Base-by-base conservation (phyloP, 805 yeast species). In the Ogataea paradorogensis region DNA sequence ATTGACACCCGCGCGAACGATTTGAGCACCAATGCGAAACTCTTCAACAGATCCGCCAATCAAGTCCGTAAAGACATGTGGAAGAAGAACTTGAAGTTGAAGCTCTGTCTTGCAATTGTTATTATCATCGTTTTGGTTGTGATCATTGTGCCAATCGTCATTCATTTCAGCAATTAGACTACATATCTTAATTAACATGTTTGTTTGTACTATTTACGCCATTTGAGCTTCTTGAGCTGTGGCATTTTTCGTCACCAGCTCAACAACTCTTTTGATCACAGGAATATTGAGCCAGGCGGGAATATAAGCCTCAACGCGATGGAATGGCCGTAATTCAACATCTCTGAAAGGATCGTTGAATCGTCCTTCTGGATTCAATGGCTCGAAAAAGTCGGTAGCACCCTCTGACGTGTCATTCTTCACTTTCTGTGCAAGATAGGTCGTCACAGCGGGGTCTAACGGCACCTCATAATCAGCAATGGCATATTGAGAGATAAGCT, bases 31-130 rank as follows among this genome's bases (percentile, higher is more conserved):
- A 78, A 87, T 33, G 98, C 99, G 8, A 91, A 87, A 53, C 93
- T 95, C 26, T 91, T 93, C 71, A 87, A 95, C 62, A 78, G 95
- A 62, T 95, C 96, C 28, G 98, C 99, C 44, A 91, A 91, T 69
- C 82, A 95, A 55, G 97, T 91, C 33, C 85, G 99, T 68, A 91
- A 90, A 66, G 95, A 90, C 61, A 91, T 91, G 97, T 91, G 98
- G 98, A 86, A 95, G 85, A 91, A 93, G 66, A 96, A 91, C 63
- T 76, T 93, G 78, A 93, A 93, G 71, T 84, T 93, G 91, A 83
- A 95, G 65, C 70, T 90, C 72, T 91, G 98, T 66, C 82, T 90
- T 44, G 79, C 83, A 33, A 84, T 83, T 21, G 81, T 82, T 18
- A 68, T 93, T 38, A 80, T 91, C 58, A 79, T 90, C 38, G 67